These are phyloP conservation scores for Penicillium sp. DNA, from an alignment of 2,329 filamentous ascomycete genomes.

Conservation along the genomic window DNA sequence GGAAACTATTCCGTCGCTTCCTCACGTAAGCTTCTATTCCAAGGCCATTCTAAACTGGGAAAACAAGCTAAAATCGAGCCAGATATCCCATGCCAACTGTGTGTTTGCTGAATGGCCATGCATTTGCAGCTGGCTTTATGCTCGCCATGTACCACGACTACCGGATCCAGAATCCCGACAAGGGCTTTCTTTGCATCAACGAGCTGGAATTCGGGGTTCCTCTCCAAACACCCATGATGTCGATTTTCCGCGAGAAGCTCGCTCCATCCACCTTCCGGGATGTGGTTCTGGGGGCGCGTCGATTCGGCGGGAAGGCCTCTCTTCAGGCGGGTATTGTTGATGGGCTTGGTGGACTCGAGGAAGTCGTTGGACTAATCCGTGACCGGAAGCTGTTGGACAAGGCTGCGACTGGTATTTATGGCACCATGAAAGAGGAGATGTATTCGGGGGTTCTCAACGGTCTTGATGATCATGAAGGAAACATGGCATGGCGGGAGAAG, in stretches of 20 bases:
- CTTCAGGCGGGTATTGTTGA: slow-evolving; percentile 65
- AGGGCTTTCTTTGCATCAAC: slow-evolving; percentile 74
- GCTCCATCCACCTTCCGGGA: slow-evolving; percentile 52
- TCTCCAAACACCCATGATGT: slow-evolving; percentile 67
- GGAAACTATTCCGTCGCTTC: slow-evolving; percentile 60
- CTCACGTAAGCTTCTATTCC: slow-evolving; percentile 45
- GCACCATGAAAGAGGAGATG: slow-evolving; percentile 69
- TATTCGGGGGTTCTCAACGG: slow-evolving; percentile 60
- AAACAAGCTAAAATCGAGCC: slow-evolving; percentile 1
- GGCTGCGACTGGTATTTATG: slow-evolving; percentile 62
- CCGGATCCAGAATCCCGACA: slow-evolving; percentile 64
- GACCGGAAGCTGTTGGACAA: slow-evolving; percentile 58
- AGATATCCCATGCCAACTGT: slow-evolving; percentile 76
- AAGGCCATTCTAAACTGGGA: not conserved
- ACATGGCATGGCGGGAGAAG: slow-evolving; percentile 39
- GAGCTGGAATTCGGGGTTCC: slow-evolving; percentile 74
- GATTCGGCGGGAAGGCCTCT: slow-evolving; percentile 61
- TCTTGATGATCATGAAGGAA: slow-evolving; percentile 51
- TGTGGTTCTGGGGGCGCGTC: slow-evolving; percentile 67
- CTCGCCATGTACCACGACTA: slow-evolving; percentile 78
- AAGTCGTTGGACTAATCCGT: slow-evolving; percentile 56
- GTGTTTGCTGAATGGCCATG: slow-evolving; percentile 72
- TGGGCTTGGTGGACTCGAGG: slow-evolving; percentile 59
- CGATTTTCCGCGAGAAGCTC: slow-evolving; percentile 68
- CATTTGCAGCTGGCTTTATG: slow-evolving; percentile 79